Evolutionary conservation across 345 rosid genomes (phyloP).

Genomic region (thale cress (Arabidopsis thaliana)): TAIR10.1 NC_003074.8:9968001-9968500

Average conservation of each 20-base stretch:
- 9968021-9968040: not conserved
- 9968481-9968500: slow-evolving; percentile 1
- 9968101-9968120: no score
- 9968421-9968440: not conserved
- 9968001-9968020: no score
- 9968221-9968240: not conserved
- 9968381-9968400: not conserved
- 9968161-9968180: no score
- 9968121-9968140: no score
- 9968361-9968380: not conserved
- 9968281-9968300: not conserved
- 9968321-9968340: not conserved
- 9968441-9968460: not conserved
- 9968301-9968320: not conserved
- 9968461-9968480: slow-evolving; percentile 17
- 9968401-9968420: slow-evolving; percentile 6
- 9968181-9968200: not conserved
- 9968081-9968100: no score
- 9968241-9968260: not conserved
- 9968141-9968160: not conserved
- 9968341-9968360: not conserved
- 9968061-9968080: no score
- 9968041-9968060: no score
- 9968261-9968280: not conserved
- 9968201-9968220: not conserved